A percentile compares a stretch with the other conserved stretches of the same genome.
Evolutionary conservation across 208 protist species (phyloP).

Genomic region (Herpetomonas tarakana): DNA sequence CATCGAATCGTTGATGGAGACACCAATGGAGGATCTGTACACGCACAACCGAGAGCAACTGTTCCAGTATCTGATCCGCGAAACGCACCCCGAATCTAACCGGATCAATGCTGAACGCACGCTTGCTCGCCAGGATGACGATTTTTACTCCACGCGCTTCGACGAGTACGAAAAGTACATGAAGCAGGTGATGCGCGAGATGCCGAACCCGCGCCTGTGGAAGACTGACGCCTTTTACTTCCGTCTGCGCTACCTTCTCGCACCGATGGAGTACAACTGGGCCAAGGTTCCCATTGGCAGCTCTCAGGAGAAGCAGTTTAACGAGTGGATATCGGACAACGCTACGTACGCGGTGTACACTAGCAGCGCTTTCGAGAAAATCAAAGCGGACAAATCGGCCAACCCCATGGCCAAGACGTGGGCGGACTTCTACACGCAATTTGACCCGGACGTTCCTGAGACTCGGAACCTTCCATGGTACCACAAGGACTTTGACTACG

Average conservation of each 20-base stretch:
- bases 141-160: constrained; percentile 89
- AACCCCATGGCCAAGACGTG: constrained; percentile 87
- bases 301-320: constrained; percentile 73
- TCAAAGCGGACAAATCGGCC: constrained; percentile 70
- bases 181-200: constrained; percentile 88
- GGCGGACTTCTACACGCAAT: constrained; percentile 83
- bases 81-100: constrained; percentile 85
- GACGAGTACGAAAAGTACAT: constrained; percentile 86
- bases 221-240: constrained; percentile 92
- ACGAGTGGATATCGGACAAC: constrained; percentile 86
- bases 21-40: constrained; percentile 89
- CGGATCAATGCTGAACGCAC: constrained; percentile 83
- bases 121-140: constrained; percentile 82
- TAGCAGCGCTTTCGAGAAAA: constrained; percentile 46
- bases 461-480: constrained; percentile 88
- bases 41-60: constrained; percentile 85
- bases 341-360: constrained; percentile 80
- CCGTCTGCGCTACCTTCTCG: constrained; percentile 77
- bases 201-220: constrained; percentile 88
- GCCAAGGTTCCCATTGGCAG: constrained; percentile 77
- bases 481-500: constrained; percentile 87
- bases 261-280: constrained; percentile 90
- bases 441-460: constrained; percentile 82
- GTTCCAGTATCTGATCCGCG: constrained; percentile 87
- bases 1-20: constrained; percentile 87